phyloP scores from a whole-genome alignment of 169 alveolate genomes.

The Cyclospora cayetanensis region DNA sequence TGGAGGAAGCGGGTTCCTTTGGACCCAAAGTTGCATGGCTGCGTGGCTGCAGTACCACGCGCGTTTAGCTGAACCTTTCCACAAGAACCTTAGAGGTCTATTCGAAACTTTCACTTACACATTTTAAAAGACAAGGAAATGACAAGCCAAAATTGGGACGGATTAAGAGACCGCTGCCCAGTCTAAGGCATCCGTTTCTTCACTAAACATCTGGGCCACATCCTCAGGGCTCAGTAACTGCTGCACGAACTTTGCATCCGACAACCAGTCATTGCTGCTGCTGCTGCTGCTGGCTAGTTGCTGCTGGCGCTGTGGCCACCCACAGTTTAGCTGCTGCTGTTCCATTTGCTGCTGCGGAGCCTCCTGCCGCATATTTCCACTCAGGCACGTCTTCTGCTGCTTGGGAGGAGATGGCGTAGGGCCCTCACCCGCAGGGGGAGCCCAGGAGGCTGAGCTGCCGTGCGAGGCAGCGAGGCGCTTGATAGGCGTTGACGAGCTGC shows the following conservation, averaged over 20 bases:
- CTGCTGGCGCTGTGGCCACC: neutral
- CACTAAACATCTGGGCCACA: neutral
- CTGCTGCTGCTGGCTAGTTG: constrained; percentile 39
- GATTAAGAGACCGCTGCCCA: neutral
- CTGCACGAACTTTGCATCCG: neutral
- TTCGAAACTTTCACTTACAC: no score
- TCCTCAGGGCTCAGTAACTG: neutral
- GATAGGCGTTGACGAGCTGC: neutral
- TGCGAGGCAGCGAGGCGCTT: neutral
- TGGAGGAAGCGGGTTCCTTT: no score
- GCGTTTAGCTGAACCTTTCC: no score
- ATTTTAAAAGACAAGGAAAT: no score
- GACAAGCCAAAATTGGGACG: neutral
- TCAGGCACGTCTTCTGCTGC: neutral
- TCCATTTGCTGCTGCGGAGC: neutral
- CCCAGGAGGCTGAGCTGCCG: neutral
- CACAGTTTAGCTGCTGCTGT: constrained; percentile 1
- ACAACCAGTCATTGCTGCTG: neutral
- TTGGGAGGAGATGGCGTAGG: neutral
- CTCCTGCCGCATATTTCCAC: neutral
- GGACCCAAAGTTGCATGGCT: no score
- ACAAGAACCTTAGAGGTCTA: no score
- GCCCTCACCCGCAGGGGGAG: neutral
- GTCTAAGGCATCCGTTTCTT: neutral
- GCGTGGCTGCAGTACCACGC: no score